Evolutionary conservation across 345 rosid species (phyloP).

Genomic region (Eucalyptus rudis): DNA sequence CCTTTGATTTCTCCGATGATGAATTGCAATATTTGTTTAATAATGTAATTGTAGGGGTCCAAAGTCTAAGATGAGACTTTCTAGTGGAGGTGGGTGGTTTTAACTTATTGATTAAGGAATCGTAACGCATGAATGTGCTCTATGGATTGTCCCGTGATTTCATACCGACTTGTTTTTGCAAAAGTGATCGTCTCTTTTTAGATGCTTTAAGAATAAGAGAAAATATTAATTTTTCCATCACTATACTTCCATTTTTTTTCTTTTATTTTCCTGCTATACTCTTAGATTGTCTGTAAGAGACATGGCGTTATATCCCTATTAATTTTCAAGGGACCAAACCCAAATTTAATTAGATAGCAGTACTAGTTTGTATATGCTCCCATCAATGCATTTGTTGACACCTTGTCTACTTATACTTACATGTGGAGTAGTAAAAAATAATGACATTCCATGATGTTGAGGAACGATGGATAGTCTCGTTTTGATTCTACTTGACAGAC

Average conservation of each 20-base stretch:
- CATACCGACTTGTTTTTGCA: not conserved
- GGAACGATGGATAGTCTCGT: not conserved
- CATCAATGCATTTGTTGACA: not conserved
- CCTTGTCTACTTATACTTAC: too few relatives aligned
- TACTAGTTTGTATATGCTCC: not conserved
- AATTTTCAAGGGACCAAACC: not conserved
- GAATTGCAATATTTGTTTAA: too few relatives aligned
- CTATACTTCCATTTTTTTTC: too few relatives aligned
- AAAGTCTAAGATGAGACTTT: too few relatives aligned
- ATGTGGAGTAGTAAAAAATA: not conserved
- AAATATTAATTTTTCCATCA: not conserved
- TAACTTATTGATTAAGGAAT: not conserved
- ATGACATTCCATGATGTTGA: not conserved
- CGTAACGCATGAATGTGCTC: not conserved
- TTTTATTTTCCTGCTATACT: not conserved
- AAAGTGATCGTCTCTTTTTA: not conserved
- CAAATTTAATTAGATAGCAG: not conserved
- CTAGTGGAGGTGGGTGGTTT: not conserved
- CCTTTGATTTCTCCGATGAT: too few relatives aligned
- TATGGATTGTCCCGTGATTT: fast-evolving
- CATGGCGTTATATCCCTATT: not conserved
- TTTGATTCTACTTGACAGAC: not conserved
- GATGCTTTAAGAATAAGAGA: not conserved
- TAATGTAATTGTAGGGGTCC: too few relatives aligned
- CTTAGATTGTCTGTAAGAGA: not conserved